Percentiles rank a stretch among this genome's conserved stretches.
Conservation (phyloP, 441 rosid genomes). For the Francoa sonchifolia region DNA sequence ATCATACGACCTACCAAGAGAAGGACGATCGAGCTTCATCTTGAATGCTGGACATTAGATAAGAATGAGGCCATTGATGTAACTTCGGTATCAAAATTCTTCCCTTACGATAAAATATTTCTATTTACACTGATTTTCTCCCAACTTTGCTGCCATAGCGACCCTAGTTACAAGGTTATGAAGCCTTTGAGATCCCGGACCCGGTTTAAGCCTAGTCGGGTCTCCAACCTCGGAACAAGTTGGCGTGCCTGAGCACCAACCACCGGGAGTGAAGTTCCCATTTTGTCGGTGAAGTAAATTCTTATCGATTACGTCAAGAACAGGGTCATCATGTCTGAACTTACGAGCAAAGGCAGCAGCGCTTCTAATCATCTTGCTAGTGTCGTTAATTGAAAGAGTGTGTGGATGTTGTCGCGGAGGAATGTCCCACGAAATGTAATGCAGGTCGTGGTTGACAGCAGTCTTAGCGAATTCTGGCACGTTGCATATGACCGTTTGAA, state of each 20-base stretch:
- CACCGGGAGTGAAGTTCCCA: conserved; percentile 71
- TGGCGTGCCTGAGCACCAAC: conserved; percentile 74
- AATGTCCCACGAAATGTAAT: conserved; percentile 89
- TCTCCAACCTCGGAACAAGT: conserved; percentile 58
- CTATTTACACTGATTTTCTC: conserved; percentile 71
- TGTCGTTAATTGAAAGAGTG: conserved; percentile 52
- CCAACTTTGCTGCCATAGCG: conserved; percentile 26
- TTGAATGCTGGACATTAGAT: conserved; percentile 6
- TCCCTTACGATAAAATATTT: conserved; percentile 7
- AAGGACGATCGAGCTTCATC: not conserved
- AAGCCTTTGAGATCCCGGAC: conserved; percentile 65
- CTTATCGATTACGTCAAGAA: conserved; percentile 67
- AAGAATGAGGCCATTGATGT: conserved; percentile 8
- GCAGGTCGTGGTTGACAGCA: conserved; percentile 70
- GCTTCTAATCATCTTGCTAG: conserved; percentile 62
- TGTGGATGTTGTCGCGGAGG: conserved; percentile 92
- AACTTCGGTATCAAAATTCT: conserved; percentile 6
- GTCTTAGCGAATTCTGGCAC: conserved; percentile 40
- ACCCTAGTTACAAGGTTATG: conserved; percentile 43
- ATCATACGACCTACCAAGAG: conserved; percentile 8
- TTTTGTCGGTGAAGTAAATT: conserved; percentile 47
- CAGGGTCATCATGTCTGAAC: conserved; percentile 59
- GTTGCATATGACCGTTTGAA: conserved; percentile 83
- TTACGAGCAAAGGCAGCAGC: conserved; percentile 83
- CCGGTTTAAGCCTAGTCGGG: conserved; percentile 46